These are phyloP conservation scores for Citrullus mucosospermus DNA, from an alignment of 306 rosid genomes.

Conservation along the genomic window DNA sequence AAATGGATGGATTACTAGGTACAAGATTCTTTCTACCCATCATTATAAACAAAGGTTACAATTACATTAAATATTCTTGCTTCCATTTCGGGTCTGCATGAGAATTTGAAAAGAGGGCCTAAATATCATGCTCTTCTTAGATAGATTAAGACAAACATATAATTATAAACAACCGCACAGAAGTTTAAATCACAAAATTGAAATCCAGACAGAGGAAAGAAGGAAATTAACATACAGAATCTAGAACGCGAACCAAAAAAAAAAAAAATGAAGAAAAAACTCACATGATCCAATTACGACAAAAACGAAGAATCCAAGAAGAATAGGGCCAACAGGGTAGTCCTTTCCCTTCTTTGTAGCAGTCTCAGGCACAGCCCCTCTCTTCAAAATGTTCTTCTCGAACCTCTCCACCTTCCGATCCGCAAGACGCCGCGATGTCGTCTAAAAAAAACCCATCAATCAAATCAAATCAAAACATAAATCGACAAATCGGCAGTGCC, in stretches of 20 bases:
- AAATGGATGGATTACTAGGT: not conserved
- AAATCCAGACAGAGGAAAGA: not conserved
- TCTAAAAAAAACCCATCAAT: conserved; percentile 29
- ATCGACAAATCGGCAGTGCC: not conserved
- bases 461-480: not conserved
- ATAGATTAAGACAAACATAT: not conserved
- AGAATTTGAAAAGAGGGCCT: not conserved
- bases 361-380: conserved; percentile 91
- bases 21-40: not conserved
- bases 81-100: not conserved
- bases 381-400: conserved; percentile 79
- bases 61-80: not conserved
- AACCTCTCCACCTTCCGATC: conserved; percentile 89
- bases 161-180: not conserved
- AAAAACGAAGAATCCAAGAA: conserved; percentile 89
- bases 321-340: conserved; percentile 83
- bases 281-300: conserved; percentile 97
- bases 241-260: not conserved
- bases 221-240: not conserved
- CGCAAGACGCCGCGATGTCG: conserved; percentile 89
- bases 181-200: not conserved
- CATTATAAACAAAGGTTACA: not conserved
- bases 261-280: not conserved
- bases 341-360: conserved; percentile 75
- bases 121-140: not conserved